phyloP scores from a whole-genome alignment of 768 basidiomycete genomes.

The Trametes meyenii region DNA sequence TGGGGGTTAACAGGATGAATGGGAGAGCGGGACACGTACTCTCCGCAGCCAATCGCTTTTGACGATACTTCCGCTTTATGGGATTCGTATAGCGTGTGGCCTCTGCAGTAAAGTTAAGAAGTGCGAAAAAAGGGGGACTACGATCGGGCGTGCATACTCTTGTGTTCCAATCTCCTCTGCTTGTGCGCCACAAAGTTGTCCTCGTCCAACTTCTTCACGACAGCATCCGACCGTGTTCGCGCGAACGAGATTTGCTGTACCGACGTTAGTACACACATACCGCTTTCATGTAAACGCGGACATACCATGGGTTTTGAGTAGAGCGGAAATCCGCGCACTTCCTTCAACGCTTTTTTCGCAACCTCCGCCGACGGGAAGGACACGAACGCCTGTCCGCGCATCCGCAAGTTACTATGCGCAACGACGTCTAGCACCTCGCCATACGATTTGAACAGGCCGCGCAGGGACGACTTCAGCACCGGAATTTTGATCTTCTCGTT shows the following conservation, averaged over 20 bases:
- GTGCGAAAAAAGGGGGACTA: background rate
- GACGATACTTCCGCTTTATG: slow-evolving; percentile 80
- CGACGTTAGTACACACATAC: background rate
- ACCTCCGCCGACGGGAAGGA: slow-evolving; percentile 83
- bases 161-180: slow-evolving; percentile 70
- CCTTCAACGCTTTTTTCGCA: slow-evolving; percentile 87
- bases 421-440: slow-evolving; percentile 95
- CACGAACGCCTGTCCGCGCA: slow-evolving; percentile 99
- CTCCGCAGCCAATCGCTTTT: slow-evolving; percentile 81
- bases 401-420: slow-evolving; percentile 91
- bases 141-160: slow-evolving; percentile 60
- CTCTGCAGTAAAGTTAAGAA: slow-evolving; percentile 47
- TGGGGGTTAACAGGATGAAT: background rate
- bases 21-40: slow-evolving; percentile 46
- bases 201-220: slow-evolving; percentile 75
- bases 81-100: slow-evolving; percentile 87
- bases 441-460: slow-evolving; percentile 90
- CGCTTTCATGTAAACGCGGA: background rate
- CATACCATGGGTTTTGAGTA: slow-evolving; percentile 96
- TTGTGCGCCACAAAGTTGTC: slow-evolving; percentile 77
- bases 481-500: slow-evolving; percentile 92
- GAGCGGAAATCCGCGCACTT: slow-evolving; percentile 91
- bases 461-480: slow-evolving; percentile 90
- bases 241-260: slow-evolving; percentile 94
- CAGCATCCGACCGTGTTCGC: slow-evolving; percentile 83